phyloP scores from a whole-genome alignment of 2,329 filamentous ascomycete genomes.

The Talaromyces sp. region DNA sequence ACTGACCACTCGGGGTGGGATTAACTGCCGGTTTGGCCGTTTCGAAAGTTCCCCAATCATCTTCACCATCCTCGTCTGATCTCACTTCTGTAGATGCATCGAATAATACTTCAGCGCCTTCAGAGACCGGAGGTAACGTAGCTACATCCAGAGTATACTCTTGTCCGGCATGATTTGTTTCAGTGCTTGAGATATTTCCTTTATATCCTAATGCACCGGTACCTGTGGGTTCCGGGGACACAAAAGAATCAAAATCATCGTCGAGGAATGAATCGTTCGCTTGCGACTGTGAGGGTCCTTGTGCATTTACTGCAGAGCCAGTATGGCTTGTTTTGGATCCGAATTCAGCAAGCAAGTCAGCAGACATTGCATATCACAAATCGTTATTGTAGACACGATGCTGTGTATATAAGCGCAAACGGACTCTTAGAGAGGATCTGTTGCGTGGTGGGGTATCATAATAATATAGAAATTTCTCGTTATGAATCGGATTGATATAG shows the following conservation, averaged over 20 bases:
- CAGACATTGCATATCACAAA: constrained; percentile 43
- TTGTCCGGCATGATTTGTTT: neutral
- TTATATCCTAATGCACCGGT: neutral
- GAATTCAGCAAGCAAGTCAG: constrained; percentile 55
- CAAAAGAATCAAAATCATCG: constrained; percentile 19
- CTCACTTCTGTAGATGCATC: constrained; percentile 49
- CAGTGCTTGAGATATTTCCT: neutral
- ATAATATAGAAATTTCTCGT: neutral
- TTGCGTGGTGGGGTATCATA: neutral
- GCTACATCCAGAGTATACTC: neutral
- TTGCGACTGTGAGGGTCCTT: neutral
- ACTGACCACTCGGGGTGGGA: constrained; percentile 18
- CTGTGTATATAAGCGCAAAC: neutral
- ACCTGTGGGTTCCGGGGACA: constrained; percentile 9
- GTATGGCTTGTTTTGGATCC: constrained; percentile 23
- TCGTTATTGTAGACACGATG: neutral
- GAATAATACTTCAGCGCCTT: constrained; percentile 55
- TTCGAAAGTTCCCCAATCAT: constrained; percentile 49
- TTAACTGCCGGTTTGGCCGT: constrained; percentile 31
- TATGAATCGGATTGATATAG: neutral
- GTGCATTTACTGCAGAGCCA: neutral
- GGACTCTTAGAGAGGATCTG: neutral
- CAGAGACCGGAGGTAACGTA: constrained; percentile 11
- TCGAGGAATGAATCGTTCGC: constrained; percentile 4
- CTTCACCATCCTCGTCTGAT: constrained; percentile 37